These are phyloP conservation scores for Arthrobotrys sinensis DNA, from an alignment of 2,329 filamentous ascomycete genomes.

Conservation along the genomic window DNA sequence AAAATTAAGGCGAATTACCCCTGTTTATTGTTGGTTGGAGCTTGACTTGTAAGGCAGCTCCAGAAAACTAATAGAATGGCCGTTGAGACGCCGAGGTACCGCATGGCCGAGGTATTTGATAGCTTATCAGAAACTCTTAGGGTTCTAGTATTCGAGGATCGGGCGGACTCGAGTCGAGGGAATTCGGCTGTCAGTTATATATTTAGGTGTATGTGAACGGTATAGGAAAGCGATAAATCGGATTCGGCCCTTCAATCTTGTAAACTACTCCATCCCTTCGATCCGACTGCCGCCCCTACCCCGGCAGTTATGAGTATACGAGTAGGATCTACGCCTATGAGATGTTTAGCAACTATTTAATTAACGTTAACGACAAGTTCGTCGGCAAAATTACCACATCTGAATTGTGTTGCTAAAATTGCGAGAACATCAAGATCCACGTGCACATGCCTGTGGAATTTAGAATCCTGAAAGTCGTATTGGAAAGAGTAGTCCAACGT, in stretches of 20 bases:
- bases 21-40: neutral
- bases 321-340: neutral
- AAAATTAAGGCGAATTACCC: slow-evolving; percentile 17
- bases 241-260: no score
- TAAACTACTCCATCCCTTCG: no score
- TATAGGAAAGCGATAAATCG: no score
- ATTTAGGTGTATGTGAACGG: no score
- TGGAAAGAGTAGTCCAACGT: neutral
- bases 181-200: no score
- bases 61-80: neutral
- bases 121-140: neutral
- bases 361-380: neutral
- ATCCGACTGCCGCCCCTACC: no score
- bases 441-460: neutral
- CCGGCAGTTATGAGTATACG: neutral
- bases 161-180: no score
- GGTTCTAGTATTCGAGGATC: no score
- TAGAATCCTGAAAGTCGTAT: neutral
- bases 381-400: neutral
- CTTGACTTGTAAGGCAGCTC: slow-evolving; percentile 19
- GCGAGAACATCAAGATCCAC: neutral
- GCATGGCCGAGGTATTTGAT: neutral
- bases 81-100: neutral
- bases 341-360: slow-evolving; percentile 1
- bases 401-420: neutral